phyloP scores from a whole-genome alignment of 441 rosid genomes.

The Erodium texanum region DNA sequence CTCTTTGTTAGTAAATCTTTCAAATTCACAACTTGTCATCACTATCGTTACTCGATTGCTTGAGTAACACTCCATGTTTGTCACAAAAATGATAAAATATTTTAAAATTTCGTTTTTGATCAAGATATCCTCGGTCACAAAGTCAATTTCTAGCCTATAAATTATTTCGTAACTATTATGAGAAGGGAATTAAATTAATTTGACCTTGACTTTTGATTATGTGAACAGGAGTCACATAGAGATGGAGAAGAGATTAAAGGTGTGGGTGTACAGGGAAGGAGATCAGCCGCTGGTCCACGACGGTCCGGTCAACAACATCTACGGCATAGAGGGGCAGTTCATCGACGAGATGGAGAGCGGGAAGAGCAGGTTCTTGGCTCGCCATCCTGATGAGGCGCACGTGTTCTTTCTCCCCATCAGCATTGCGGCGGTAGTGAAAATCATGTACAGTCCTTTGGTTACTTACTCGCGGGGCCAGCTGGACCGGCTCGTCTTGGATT shows the following conservation, averaged over 20 bases:
- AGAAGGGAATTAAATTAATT: no score
- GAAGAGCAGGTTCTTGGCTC: slow-evolving; percentile 38
- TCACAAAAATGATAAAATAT: no score
- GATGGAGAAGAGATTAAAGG: slow-evolving; percentile 61
- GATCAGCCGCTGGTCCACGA: slow-evolving; percentile 51
- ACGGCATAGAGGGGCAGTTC: slow-evolving; percentile 62
- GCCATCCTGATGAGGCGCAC: slow-evolving; percentile 43
- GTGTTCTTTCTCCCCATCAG: slow-evolving; percentile 47
- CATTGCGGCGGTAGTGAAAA: slow-evolving; percentile 34
- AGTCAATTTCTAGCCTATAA: no score
- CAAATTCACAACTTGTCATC: neutral
- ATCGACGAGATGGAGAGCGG: slow-evolving; percentile 51
- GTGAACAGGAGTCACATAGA: slow-evolving; percentile 61
- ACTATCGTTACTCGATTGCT: neutral
- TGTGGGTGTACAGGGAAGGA: slow-evolving; percentile 81
- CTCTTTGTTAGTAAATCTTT: neutral
- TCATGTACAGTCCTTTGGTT: slow-evolving; percentile 32
- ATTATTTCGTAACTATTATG: no score
- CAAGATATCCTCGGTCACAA: no score
- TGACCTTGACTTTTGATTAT: neutral
- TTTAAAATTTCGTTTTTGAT: no score
- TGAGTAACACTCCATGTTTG: neutral
- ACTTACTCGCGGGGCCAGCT: slow-evolving; percentile 42
- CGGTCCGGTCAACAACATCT: slow-evolving; percentile 62
- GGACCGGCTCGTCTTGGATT: slow-evolving; percentile 42